Evolutionary conservation across 2,329 filamentous ascomycete genomes (phyloP), one percentile per base, ranked within the genome.

Genomic region (Talaromyces sp.): DNA sequence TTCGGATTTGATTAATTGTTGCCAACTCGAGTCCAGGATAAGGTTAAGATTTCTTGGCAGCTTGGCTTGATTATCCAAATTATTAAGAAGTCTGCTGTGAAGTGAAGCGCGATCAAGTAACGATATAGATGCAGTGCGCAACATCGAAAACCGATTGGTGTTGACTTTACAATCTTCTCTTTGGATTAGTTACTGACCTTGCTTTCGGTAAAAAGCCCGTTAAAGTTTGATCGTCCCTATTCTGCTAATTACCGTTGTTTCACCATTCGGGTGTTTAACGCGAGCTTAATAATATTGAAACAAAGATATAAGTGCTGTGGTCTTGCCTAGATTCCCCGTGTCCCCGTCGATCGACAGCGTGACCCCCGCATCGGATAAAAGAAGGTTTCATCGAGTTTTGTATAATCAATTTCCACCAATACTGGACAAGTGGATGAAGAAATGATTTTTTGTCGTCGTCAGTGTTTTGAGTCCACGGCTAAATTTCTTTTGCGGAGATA

Each of bases 401-500:
- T 56, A 56, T 37, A 35, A 56, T 56, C 50, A 56, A 62, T 45
- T 62, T 62, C 61, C 61, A 56, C 61, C 49, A 62, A 62, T 62
- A 7, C 39, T 41, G 35, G 39, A 17, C 4, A 43, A 25, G 50
- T 35, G 17, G 6, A 25, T 27, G 56, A 19, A 41, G 37, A 58
- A 58, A n/a, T 10, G 9, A 27, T 25, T 3, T 27, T 19, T 27
- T 41, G 10, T 35, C 35, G 19, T 17, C 35, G 5, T n/a, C 22
- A 41, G 25, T 58, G 54, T 33, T 41, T 39, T 13, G 27, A 41
- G 27, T 58, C 13, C 6, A 10, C 54, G 54, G 7, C 10, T 25
- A 27, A 39, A 41, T 17, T 17, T 13, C 2, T 39, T 27, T 27
- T 39, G 27, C 31, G 7, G 8, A 19, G 6, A 47, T 49, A 47